Evolutionary conservation across 1,284 basidiomycete genomes (phyloP).

Genomic region (Amylostereum chailletii): DNA sequence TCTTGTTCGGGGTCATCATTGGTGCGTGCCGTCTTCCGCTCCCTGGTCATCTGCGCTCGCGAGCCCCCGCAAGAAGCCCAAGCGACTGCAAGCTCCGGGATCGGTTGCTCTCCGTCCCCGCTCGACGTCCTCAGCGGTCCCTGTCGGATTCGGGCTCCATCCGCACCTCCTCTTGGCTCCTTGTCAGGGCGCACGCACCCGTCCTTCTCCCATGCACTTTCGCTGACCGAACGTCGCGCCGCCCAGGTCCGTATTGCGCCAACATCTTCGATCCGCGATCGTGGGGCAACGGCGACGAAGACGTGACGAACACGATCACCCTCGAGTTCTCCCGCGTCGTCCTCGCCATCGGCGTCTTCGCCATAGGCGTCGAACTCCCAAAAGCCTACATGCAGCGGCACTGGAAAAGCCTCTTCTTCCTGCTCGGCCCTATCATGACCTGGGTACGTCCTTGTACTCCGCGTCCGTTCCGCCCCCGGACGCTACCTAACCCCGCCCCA

Average conservation of each 20-base stretch:
- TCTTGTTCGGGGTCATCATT: conserved; percentile 90
- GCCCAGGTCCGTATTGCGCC: conserved; percentile 74
- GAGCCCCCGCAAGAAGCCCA: too few species aligned
- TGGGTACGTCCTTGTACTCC: conserved; percentile 46
- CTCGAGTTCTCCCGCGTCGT: conserved; percentile 94
- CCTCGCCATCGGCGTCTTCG: conserved; percentile 95
- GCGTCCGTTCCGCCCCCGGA: conserved; percentile 6
- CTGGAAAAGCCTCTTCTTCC: conserved; percentile 83
- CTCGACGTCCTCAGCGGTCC: too few species aligned
- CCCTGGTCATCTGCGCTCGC: too few species aligned
- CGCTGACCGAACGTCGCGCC: conserved; percentile 2
- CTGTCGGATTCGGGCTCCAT: too few species aligned
- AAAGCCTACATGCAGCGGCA: conserved; percentile 89
- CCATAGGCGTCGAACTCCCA: conserved; percentile 93
- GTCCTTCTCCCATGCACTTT: not conserved
- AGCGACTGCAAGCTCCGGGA: too few species aligned
- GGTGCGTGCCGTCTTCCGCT: conserved; percentile 35
- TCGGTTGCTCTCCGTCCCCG: too few species aligned
- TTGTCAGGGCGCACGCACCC: not conserved
- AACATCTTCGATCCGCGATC: conserved; percentile 79
- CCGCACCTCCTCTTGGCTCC: not conserved
- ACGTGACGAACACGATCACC: conserved; percentile 63
- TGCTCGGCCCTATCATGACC: conserved; percentile 86
- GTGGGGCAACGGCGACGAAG: conserved; percentile 60
- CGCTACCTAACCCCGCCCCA: conserved; percentile 19